Evolutionary conservation across 2,329 filamentous ascomycete genomes (phyloP).

Genomic region (Aspergillus carbonarius): DNA sequence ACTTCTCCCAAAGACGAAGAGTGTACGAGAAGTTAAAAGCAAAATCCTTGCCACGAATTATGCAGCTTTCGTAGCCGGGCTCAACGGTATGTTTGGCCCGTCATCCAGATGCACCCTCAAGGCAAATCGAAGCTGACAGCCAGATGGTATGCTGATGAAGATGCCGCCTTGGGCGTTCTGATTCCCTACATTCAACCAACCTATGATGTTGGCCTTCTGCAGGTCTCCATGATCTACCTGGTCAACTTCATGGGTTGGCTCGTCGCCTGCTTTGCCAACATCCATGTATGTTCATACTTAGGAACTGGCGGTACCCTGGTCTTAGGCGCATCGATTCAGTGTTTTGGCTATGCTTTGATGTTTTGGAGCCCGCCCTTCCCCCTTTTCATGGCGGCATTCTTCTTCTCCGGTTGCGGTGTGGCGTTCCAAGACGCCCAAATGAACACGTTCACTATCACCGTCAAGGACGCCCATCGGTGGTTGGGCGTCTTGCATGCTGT

Average conservation of each 20-base stretch:
- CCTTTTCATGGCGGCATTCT: slow-evolving; percentile 23
- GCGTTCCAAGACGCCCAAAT: slow-evolving; percentile 24
- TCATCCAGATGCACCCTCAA: neutral
- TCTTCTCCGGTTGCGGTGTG: slow-evolving; percentile 24
- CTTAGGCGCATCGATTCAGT: slow-evolving; percentile 19
- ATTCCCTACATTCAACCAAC: slow-evolving; percentile 27
- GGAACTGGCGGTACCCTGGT: slow-evolving; percentile 26
- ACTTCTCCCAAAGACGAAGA: slow-evolving; percentile 14
- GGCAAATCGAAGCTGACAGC: neutral
- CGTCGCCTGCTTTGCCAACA: slow-evolving; percentile 24
- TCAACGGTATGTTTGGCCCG: slow-evolving; percentile 20
- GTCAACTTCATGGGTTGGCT: slow-evolving; percentile 24
- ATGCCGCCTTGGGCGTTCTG: slow-evolving; percentile 23
- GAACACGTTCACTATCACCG: slow-evolving; percentile 24
- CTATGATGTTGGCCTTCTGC: slow-evolving; percentile 21
- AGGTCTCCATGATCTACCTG: slow-evolving; percentile 25
- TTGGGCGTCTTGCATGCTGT: slow-evolving; percentile 24
- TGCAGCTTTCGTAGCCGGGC: slow-evolving; percentile 16
- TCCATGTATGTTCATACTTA: slow-evolving; percentile 24
- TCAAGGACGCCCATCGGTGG: slow-evolving; percentile 25
- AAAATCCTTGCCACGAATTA: slow-evolving; percentile 24
- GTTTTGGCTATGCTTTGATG: slow-evolving; percentile 24
- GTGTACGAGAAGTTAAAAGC: slow-evolving; percentile 19
- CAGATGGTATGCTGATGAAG: neutral
- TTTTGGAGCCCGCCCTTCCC: slow-evolving; percentile 23